Evolutionary conservation across 257 asterid genomes (phyloP).

Genomic region (Leptodermis oblonga): DNA sequence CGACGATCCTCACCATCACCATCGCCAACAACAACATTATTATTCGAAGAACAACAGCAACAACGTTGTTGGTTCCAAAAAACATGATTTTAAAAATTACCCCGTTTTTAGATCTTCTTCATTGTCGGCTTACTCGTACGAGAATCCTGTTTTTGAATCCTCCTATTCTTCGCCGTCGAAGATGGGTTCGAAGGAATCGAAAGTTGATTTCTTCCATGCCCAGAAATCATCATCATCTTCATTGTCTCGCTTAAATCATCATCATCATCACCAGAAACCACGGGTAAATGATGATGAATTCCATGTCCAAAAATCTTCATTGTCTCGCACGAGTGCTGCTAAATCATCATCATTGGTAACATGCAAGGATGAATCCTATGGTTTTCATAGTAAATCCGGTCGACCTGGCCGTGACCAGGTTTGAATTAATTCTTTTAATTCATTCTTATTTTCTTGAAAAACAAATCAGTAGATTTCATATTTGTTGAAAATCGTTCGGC

Average conservation of each 20-base stretch:
- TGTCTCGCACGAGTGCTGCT: slow-evolving; percentile 7
- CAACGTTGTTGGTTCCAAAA: slow-evolving; percentile 2
- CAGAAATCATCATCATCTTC: slow-evolving; percentile 28
- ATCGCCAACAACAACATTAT: not conserved
- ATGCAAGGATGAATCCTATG: slow-evolving; percentile 6
- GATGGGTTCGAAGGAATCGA: slow-evolving; percentile 21
- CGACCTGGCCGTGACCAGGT: slow-evolving; percentile 17
- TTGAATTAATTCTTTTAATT: not conserved
- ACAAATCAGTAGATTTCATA: too few species aligned
- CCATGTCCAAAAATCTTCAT: slow-evolving; percentile 17
- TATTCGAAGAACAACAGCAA: slow-evolving; percentile 10
- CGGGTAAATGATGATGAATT: not conserved
- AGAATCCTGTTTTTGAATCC: slow-evolving; percentile 33
- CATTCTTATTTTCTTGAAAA: not conserved
- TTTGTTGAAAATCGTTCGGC: too few species aligned
- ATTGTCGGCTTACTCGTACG: slow-evolving; percentile 33
- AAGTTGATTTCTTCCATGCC: not conserved
- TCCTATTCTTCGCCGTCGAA: slow-evolving; percentile 18
- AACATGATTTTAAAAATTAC: slow-evolving; percentile 22
- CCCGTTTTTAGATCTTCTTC: slow-evolving; percentile 34
- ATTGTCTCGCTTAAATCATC: slow-evolving; percentile 15
- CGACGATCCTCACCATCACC: slow-evolving; percentile 17
- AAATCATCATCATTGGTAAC: slow-evolving; percentile 1
- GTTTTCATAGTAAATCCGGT: slow-evolving; percentile 13
- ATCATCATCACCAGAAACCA: not conserved